Conservation (phyloP, 805 yeast species). For the Suhomyces sp. region DNA sequence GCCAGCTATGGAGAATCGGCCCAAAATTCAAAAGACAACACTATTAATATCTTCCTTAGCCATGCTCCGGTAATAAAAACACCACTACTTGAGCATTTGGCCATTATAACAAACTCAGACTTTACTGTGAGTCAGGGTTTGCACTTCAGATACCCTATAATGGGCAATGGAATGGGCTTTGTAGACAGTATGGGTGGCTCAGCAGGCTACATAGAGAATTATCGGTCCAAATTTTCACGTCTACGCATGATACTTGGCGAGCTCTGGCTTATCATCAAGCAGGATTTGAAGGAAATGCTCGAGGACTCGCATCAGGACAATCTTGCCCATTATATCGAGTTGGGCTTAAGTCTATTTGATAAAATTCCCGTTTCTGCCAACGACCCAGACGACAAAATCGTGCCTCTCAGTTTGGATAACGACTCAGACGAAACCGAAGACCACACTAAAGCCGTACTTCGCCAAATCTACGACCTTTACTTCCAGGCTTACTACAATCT, state of each 20-base stretch:
- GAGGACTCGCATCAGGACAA: slow-evolving; percentile 21
- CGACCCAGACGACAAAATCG: slow-evolving; percentile 39
- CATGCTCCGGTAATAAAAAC: slow-evolving; percentile 73
- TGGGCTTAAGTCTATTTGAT: slow-evolving; percentile 62
- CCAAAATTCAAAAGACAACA: slow-evolving; percentile 17
- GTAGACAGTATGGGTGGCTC: slow-evolving; percentile 47
- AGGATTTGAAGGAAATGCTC: slow-evolving; percentile 45
- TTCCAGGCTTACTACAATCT: slow-evolving; percentile 65
- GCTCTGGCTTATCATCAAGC: slow-evolving; percentile 59
- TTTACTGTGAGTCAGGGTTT: slow-evolving; percentile 70
- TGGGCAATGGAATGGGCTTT: slow-evolving; percentile 65
- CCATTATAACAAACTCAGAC: slow-evolving; percentile 65
- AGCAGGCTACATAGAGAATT: slow-evolving; percentile 49
- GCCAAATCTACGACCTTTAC: slow-evolving; percentile 57
- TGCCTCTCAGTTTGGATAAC: slow-evolving; percentile 33
- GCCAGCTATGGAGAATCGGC: not conserved
- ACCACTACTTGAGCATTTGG: slow-evolving; percentile 64
- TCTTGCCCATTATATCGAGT: slow-evolving; percentile 45
- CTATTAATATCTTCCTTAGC: slow-evolving; percentile 60
- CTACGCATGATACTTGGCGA: slow-evolving; percentile 60
- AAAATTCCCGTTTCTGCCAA: slow-evolving; percentile 51
- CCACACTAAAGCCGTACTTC: slow-evolving; percentile 39
- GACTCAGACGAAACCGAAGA: slow-evolving; percentile 9
- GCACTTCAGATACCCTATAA: slow-evolving; percentile 67
- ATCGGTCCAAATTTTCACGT: slow-evolving; percentile 59